phyloP scores from a whole-genome alignment of 352 stramenopile species.

The Pythium dissimile region DNA sequence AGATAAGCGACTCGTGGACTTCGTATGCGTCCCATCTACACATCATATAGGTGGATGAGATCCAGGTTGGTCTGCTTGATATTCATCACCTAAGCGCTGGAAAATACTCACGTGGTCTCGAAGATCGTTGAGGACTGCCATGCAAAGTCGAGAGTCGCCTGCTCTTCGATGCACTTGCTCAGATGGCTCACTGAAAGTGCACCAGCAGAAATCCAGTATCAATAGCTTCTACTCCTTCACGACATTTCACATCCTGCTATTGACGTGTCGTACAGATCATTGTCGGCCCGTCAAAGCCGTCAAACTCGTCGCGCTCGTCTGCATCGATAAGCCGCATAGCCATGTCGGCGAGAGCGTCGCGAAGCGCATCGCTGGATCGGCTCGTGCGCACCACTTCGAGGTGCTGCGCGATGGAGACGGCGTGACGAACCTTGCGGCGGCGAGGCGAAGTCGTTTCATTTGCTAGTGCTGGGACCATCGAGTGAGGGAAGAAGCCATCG shows the following conservation, averaged over 20 bases:
- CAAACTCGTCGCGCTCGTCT: conserved; percentile 53
- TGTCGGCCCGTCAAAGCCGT: conserved; percentile 47
- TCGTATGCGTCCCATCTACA: conserved; percentile 43
- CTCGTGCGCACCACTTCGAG: conserved; percentile 44
- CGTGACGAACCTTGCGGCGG: conserved; percentile 5
- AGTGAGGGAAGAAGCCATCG: conserved; percentile 11
- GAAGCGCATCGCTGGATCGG: conserved; percentile 24
- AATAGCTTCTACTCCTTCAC: background rate
- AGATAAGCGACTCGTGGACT: conserved; percentile 50
- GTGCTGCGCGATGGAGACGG: conserved; percentile 28
- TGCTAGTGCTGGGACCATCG: background rate
- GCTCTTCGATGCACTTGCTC: conserved; percentile 46
- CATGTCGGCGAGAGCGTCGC: conserved; percentile 48
- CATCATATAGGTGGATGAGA: background rate
- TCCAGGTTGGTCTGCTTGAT: background rate
- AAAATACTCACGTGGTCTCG: background rate
- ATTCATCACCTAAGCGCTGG: background rate
- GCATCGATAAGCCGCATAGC: conserved; percentile 51
- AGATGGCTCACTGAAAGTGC: conserved; percentile 51
- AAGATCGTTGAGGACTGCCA: conserved; percentile 43
- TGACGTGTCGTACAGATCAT: conserved; percentile 31
- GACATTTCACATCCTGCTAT: too few relatives aligned
- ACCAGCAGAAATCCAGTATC: background rate
- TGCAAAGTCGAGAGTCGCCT: conserved; percentile 33
- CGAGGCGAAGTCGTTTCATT: conserved; percentile 3